These are phyloP conservation scores for Neocallimastix lanati DNA, from an alignment of 192 early-diverging fungal genomes.

Conservation along the genomic window DNA sequence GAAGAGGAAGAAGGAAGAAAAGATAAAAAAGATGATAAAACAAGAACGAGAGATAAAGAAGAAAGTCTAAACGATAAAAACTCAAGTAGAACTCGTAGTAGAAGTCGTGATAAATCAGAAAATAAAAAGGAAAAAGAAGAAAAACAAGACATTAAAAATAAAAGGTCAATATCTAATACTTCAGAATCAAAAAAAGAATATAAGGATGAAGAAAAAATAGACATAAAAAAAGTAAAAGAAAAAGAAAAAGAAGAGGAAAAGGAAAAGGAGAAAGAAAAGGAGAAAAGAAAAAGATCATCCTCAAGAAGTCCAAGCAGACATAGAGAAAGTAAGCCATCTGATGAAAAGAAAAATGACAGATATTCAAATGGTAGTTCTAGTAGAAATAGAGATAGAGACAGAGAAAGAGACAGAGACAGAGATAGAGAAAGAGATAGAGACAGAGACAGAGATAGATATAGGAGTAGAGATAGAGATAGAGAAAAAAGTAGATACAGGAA, in stretches of 20 bases:
- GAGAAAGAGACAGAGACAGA: not conserved
- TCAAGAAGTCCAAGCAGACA: not conserved
- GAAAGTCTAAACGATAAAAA: not conserved
- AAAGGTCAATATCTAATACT: too few species aligned
- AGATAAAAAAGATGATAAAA: too few species aligned
- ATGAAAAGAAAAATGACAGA: too few species aligned
- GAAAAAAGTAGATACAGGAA: not conserved
- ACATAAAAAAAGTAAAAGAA: not conserved
- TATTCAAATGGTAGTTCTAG: too few species aligned
- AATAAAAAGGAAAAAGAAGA: too few species aligned
- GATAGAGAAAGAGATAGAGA: not conserved
- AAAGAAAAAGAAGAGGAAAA: not conserved
- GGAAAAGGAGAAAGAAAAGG: not conserved
- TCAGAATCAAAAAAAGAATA: too few species aligned
- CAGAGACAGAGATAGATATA: not conserved
- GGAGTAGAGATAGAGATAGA: not conserved
- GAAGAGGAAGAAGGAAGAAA: too few species aligned
- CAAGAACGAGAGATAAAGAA: not conserved
- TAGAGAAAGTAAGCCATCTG: too few species aligned
- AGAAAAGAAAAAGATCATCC: not conserved
- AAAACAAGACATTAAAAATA: too few species aligned
- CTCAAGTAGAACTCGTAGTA: not conserved
- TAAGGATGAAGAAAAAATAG: not conserved
- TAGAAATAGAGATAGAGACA: not conserved
- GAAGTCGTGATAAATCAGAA: too few species aligned